Base-by-base conservation (phyloP, 345 rosid genomes). In the Euclidium syriacum region DNA sequence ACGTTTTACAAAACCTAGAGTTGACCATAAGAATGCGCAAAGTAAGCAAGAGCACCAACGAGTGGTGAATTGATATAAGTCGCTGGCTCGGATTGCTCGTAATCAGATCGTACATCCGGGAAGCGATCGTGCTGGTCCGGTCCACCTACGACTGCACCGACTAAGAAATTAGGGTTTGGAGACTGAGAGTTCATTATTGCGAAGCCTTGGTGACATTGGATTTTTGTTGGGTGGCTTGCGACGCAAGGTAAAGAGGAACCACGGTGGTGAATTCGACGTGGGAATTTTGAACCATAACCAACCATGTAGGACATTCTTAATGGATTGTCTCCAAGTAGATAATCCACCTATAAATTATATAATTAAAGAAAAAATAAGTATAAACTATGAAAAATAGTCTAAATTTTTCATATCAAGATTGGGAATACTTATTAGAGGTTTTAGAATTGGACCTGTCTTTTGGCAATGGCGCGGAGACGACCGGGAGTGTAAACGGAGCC, bases 1-100 rank as follows among this genome's bases (percentile, higher is more conserved):
- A 67, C 58, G 44, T 2, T 32, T n/a, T 42, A 35, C 29, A 9
- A 16, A 14, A 20, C 10, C 67, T 73, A 85, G 72, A 85, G 87
- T 79, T 91, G 98, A 52, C 90, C 95, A 20, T 74, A 91, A 1
- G 98, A 75, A 75, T 86, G 96, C 35, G 98, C 96, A 6, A 90
- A 85, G 73, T 83, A 90, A 24, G 99, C 79, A 61, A 94, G 77
- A 2, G 90, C 83, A 16, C 99, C 99, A 5, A 90, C 95, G 41
- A 94, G 83, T 10, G 99, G 99, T 7, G 99, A 83, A 47, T 94
- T 94, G 56, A 94, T 90, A 63, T 90, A 94, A 7, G 99, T 94
- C 4, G 92, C 72, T 17, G 99, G 99, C 77, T 94, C 99, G 3
- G 99, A 94, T 46, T 87, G 99, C 77, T 80, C 88, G 34, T 85